These are phyloP conservation scores for Colletotrichum cordylinicola DNA, from an alignment of 2,329 filamentous ascomycete genomes.

Conservation along the genomic window DNA sequence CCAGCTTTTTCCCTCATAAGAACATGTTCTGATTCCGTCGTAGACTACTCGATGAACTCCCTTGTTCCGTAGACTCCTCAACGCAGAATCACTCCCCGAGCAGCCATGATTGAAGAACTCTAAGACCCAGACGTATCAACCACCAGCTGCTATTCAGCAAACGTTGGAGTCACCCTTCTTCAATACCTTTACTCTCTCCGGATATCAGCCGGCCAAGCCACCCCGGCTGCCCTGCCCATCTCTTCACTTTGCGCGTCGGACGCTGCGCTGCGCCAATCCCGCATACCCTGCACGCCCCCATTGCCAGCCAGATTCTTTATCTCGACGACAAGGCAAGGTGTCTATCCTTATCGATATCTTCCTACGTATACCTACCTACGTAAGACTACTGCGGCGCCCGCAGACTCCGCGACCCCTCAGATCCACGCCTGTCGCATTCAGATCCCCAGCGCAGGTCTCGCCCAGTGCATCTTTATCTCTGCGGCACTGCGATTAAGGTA, in stretches of 20 bases:
- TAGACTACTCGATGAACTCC: background rate
- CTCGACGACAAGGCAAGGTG: slow-evolving; percentile 14
- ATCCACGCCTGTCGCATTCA: background rate
- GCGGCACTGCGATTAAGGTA: background rate
- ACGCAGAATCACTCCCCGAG: background rate
- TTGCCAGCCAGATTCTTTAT: slow-evolving; percentile 8
- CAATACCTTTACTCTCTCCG: background rate
- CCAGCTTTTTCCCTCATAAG: background rate
- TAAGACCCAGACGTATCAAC: background rate
- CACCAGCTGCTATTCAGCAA: background rate
- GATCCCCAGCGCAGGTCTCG: background rate
- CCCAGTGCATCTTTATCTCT: background rate
- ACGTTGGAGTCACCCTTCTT: background rate
- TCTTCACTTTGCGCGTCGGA: slow-evolving; percentile 5
- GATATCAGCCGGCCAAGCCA: background rate
- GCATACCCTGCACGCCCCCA: slow-evolving; percentile 2
- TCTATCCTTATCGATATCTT: background rate
- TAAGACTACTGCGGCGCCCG: background rate
- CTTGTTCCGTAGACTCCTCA: background rate
- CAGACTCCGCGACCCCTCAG: background rate
- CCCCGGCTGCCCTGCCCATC: background rate
- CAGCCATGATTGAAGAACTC: background rate
- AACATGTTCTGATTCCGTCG: background rate
- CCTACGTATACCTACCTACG: background rate
- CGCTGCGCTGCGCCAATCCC: slow-evolving; percentile 4